phyloP scores from a whole-genome alignment of 805 yeast genomes.

The Pichia manshurica region DNA sequence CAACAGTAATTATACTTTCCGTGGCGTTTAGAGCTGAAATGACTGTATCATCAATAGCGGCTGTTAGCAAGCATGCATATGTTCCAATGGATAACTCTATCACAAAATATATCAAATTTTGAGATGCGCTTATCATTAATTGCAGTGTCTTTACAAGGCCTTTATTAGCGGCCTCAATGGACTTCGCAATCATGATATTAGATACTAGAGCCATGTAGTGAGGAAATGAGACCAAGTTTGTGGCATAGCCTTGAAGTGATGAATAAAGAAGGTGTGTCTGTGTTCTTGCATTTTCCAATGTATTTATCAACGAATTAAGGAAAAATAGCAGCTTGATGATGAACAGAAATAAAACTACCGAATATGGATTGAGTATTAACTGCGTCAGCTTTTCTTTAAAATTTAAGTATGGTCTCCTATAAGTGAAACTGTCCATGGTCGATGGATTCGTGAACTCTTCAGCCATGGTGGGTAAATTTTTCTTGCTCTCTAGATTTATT shows the following conservation, averaged over 20 bases:
- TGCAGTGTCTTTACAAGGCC: constrained; percentile 40
- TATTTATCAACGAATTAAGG: constrained; percentile 37
- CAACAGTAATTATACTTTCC: constrained; percentile 50
- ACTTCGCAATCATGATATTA: constrained; percentile 43
- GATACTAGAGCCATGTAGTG: constrained; percentile 51
- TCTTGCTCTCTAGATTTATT: too few relatives aligned
- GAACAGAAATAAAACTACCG: constrained; percentile 50
- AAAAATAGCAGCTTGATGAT: constrained; percentile 59
- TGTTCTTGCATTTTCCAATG: constrained; percentile 36
- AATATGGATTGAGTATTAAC: constrained; percentile 58
- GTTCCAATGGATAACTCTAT: constrained; percentile 80
- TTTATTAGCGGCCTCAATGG: constrained; percentile 43
- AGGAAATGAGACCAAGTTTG: constrained; percentile 42
- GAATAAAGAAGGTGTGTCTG: constrained; percentile 42
- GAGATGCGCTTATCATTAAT: constrained; percentile 49
- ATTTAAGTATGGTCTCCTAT: constrained; percentile 38
- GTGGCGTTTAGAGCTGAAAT: constrained; percentile 71
- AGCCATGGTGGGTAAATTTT: neutral
- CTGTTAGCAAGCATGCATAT: constrained; percentile 71
- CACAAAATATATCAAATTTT: constrained; percentile 54
- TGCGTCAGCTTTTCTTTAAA: constrained; percentile 55
- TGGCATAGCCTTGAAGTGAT: constrained; percentile 36
- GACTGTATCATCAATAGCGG: constrained; percentile 67
- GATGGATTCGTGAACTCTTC: constrained; percentile 11
- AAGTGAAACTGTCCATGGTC: constrained; percentile 8